These are phyloP conservation scores for Metroxylon sagu DNA, from an alignment of 176 grass and related monocot genomes.

Conservation along the genomic window DNA sequence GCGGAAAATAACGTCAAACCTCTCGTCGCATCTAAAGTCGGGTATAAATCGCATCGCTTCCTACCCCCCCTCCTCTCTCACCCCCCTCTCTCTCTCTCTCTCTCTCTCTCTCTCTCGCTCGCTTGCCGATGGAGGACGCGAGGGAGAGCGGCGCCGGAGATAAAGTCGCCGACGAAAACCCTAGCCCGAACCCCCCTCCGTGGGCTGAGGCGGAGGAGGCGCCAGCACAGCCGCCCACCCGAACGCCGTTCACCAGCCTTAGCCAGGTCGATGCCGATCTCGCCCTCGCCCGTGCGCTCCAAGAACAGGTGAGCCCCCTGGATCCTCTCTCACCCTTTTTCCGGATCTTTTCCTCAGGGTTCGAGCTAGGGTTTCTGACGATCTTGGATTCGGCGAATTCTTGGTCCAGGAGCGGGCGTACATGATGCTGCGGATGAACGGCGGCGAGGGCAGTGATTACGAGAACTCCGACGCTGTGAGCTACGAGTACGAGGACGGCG, in stretches of 20 bases:
- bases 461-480: constrained; percentile 79
- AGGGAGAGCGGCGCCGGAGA: constrained; percentile 54
- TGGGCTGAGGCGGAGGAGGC: constrained; percentile 22
- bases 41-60: too few species aligned
- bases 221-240: background rate
- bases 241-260: constrained; percentile 76
- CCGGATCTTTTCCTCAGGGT: background rate
- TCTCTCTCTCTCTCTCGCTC: too few species aligned
- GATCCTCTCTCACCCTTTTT: background rate
- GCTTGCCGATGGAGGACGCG: constrained; percentile 49
- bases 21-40: too few species aligned
- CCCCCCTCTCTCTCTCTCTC: too few species aligned
- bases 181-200: constrained; percentile 18
- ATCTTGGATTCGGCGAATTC: constrained; percentile 8
- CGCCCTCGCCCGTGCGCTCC: constrained; percentile 84
- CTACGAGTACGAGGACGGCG: constrained; percentile 49
- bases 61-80: too few species aligned
- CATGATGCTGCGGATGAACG: constrained; percentile 78
- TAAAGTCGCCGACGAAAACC: constrained; percentile 30
- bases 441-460: constrained; percentile 67
- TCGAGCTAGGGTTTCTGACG: background rate
- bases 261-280: constrained; percentile 96
- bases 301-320: constrained; percentile 58
- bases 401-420: constrained; percentile 86
- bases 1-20: too few species aligned